These are phyloP conservation scores for Solanum pinnatisectum DNA, from an alignment of 257 asterid species.

Conservation along the genomic window DNA sequence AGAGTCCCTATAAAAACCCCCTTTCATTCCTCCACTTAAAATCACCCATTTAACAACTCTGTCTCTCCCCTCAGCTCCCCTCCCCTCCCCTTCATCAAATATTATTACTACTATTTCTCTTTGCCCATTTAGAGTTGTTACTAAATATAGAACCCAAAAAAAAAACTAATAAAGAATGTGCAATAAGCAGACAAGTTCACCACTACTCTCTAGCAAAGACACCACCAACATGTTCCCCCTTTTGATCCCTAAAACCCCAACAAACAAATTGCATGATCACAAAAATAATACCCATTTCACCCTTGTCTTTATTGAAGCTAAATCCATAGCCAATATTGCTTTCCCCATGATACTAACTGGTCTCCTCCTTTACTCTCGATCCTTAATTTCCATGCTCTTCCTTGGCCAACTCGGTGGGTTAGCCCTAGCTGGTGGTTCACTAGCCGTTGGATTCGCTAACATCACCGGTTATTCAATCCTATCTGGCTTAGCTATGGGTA, in stretches of 20 bases:
- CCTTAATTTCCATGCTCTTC: slow-evolving; percentile 22
- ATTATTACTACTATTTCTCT: not conserved
- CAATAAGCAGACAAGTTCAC: not conserved
- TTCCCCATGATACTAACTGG: slow-evolving; percentile 20
- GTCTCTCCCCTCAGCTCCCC: not conserved
- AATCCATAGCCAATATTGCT: slow-evolving; percentile 19
- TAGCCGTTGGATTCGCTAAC: slow-evolving; percentile 18
- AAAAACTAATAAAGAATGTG: not conserved
- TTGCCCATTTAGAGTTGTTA: not conserved
- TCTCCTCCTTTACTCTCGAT: slow-evolving; percentile 18
- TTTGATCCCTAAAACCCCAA: slow-evolving; percentile 9
- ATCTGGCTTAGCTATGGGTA: slow-evolving; percentile 26
- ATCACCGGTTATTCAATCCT: slow-evolving; percentile 20
- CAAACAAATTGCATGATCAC: not conserved
- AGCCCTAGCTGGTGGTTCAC: slow-evolving; percentile 17
- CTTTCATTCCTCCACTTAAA: not conserved
- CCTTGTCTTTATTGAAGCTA: slow-evolving; percentile 4
- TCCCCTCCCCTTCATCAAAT: not conserved
- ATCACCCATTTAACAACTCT: not conserved
- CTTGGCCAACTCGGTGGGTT: slow-evolving; percentile 15
- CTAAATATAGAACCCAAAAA: too few species aligned
- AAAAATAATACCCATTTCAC: not conserved
- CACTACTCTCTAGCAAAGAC: not conserved
- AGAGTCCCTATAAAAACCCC: not conserved
- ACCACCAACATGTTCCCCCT: slow-evolving; percentile 4